Conservation (phyloP, 768 basidiomycete genomes). For the Lenzites betulinus region DNA sequence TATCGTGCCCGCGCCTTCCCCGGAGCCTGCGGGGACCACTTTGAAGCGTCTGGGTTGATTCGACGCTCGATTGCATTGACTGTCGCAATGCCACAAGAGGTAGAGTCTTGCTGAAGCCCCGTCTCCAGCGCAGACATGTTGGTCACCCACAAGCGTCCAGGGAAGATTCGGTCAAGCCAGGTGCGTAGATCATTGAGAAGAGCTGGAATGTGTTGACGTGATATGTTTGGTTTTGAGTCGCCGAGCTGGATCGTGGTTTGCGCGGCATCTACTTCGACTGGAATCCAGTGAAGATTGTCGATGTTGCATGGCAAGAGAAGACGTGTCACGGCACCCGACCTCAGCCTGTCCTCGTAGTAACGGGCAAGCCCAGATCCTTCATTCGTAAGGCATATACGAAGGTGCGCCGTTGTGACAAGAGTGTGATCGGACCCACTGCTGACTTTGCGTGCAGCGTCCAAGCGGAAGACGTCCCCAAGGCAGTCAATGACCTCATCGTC, state of each 20-base stretch:
- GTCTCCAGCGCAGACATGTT: not conserved
- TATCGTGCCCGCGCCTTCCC: not conserved
- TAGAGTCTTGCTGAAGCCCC: not conserved
- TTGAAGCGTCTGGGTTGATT: not conserved
- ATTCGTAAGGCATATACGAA: not conserved
- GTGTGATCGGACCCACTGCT: no score
- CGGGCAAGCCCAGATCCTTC: not conserved
- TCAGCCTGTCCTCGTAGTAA: not conserved
- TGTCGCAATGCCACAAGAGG: slow-evolving; percentile 1
- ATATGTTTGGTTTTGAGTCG: not conserved
- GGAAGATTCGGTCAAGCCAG: not conserved
- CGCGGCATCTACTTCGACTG: not conserved
- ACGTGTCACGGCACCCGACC: not conserved
- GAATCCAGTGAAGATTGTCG: not conserved
- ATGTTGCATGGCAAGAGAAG: slow-evolving; percentile 1
- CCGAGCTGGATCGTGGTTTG: not conserved
- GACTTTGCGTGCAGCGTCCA: not conserved
- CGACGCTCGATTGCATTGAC: not conserved
- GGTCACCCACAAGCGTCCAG: not conserved
- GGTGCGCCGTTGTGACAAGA: not conserved
- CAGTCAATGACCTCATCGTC: not conserved
- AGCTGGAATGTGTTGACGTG: not conserved
- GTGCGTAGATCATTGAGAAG: not conserved
- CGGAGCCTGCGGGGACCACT: not conserved
- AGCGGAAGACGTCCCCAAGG: not conserved